Base-by-base conservation (phyloP, 106 monocot species). In the Allium fistulosum region DNA sequence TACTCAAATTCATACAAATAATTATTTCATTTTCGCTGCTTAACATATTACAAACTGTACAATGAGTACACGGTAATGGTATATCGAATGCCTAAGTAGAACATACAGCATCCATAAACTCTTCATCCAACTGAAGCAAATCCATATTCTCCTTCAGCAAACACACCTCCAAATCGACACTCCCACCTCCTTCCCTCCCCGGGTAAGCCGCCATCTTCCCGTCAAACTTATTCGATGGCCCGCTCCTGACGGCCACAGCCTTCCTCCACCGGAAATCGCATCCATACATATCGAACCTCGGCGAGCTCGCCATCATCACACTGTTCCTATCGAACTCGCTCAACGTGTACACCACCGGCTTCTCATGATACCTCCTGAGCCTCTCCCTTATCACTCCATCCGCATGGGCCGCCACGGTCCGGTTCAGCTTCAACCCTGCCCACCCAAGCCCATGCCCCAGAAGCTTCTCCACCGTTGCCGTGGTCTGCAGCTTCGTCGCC, bases 151-250 rank as follows among this genome's bases (percentile, higher is more conserved):
- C 75, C 6, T 80, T 80, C 22, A 56, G 11, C 22, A 82, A 71
- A 58, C 82, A 87, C 16, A 87, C 77, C 74, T 87, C 86, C 45
- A 87, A 53, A n/a, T 87, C 87, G 18, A 87, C 79, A 18, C 80
- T 75, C 64, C 83, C 87, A 14, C 68, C 74, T 2, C 75, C 82
- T 3, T 77, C 77, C 56, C 64, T 53, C 62, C 77, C 76, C 3
- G 86, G 86, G 62, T 74, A 87, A 15, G 82, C 61, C 46, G 74
- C 71, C 2, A 82, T 63, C 77, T 82, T 87, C 27, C 86, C 86
- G 47, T 80, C 80, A 53, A 83, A 83, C 69, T 87, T 87, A 61
- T 87, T 82, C 4, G 83, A 82, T 57, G 9, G 8, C 28, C 87
- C 87, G 62, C 77, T 72, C 71, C 80, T 46, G 26, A 72, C 74